These are phyloP conservation scores for Elongisporangium anandrum DNA, from an alignment of 352 stramenopile species.

Conservation along the genomic window DNA sequence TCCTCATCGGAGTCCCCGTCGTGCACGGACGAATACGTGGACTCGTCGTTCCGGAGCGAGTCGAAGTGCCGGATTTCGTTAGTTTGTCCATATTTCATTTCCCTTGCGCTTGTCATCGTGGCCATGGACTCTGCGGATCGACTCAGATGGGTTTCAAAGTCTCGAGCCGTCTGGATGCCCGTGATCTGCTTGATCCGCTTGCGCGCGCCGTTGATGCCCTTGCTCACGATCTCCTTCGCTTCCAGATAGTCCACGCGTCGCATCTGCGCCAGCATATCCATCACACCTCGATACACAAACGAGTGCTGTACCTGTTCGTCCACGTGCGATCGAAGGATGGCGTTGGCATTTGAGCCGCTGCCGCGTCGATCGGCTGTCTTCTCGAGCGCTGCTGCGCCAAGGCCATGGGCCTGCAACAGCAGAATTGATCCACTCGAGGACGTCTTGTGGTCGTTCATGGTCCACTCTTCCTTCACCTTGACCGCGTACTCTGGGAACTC, in stretches of 20 bases:
- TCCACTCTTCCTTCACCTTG: slow-evolving; percentile 53
- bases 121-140: neutral
- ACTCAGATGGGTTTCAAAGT: neutral
- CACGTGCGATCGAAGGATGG: slow-evolving; percentile 1
- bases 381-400: neutral
- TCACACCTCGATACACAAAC: slow-evolving; percentile 45
- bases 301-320: slow-evolving; percentile 42
- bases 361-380: neutral
- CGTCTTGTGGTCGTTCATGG: slow-evolving; percentile 15
- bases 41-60: neutral
- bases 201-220: slow-evolving; percentile 30
- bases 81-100: neutral
- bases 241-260: slow-evolving; percentile 39
- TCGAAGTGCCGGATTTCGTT: slow-evolving; percentile 14
- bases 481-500: slow-evolving; percentile 66
- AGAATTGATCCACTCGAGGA: slow-evolving; percentile 2
- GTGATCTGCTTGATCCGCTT: slow-evolving; percentile 13
- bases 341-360: neutral
- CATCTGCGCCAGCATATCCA: slow-evolving; percentile 44
- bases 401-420: neutral
- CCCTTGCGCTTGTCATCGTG: neutral
- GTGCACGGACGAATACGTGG: neutral
- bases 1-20: neutral
- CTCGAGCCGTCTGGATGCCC: slow-evolving; percentile 5
- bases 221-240: slow-evolving; percentile 39